Conservation (phyloP, 768 basidiomycete species). For the Boletus rufocinnamomeus region DNA sequence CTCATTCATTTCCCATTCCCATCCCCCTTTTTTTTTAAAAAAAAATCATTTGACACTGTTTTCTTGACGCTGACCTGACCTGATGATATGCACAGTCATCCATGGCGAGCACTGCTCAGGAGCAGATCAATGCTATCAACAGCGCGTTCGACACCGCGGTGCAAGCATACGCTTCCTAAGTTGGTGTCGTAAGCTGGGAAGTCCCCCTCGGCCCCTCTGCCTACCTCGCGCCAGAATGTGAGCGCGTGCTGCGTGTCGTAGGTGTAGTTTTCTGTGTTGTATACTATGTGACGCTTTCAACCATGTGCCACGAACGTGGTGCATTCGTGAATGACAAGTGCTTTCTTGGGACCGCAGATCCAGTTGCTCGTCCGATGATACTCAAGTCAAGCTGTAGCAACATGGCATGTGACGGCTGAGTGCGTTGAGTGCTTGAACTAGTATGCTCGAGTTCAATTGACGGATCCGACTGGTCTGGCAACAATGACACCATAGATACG, state of each 20-base stretch:
- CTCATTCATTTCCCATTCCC: background rate
- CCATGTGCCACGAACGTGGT: background rate
- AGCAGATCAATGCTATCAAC: background rate
- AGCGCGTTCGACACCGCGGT: background rate
- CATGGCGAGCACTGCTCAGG: background rate
- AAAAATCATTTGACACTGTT: background rate
- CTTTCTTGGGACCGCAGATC: background rate
- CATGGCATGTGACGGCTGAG: background rate
- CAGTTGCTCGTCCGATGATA: too few relatives aligned
- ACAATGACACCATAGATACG: too few relatives aligned
- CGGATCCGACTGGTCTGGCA: too few relatives aligned
- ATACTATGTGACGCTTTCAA: background rate
- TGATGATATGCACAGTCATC: background rate
- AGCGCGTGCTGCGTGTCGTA: background rate
- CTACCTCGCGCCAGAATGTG: too few relatives aligned
- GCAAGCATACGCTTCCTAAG: background rate
- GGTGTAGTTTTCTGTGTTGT: background rate
- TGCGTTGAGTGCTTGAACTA: too few relatives aligned
- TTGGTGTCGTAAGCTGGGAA: too few relatives aligned
- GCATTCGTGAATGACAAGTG: background rate
- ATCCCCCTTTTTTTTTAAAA: too few relatives aligned
- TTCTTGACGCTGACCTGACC: background rate
- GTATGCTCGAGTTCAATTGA: too few relatives aligned
- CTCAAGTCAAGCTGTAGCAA: background rate
- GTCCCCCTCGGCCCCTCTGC: too few relatives aligned